Evolutionary conservation across 768 basidiomycete genomes (phyloP).

Genomic region (Pleurotus tuoliensis): DNA sequence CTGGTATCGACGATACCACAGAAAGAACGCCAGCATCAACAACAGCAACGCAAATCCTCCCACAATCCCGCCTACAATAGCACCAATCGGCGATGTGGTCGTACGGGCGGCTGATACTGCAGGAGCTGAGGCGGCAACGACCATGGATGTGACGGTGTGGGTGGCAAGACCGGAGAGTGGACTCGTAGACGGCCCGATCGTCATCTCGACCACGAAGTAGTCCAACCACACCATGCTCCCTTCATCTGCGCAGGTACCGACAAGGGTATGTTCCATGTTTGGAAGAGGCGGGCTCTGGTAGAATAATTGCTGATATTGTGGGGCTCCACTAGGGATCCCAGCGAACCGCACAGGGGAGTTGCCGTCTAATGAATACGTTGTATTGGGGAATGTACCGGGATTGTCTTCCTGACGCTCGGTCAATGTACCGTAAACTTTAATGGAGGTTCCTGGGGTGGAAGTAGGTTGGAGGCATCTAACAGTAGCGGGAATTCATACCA

Average conservation of each 20-base stretch:
- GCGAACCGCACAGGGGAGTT: background rate
- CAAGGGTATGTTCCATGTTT: background rate
- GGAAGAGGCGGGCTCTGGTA: conserved; percentile 2
- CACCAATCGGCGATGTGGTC: background rate
- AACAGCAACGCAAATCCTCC: background rate
- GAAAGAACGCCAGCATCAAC: background rate
- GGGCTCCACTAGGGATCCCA: background rate
- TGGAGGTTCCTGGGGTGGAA: background rate
- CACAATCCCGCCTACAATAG: background rate
- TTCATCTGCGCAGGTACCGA: background rate
- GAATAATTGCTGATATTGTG: conserved; percentile 5
- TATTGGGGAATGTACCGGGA: background rate
- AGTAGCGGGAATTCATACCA: background rate
- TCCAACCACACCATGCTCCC: background rate
- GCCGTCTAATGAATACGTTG: background rate
- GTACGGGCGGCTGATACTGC: background rate
- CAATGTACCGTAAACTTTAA: background rate
- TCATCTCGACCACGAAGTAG: background rate
- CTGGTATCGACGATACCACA: background rate
- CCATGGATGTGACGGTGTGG: background rate
- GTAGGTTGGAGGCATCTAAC: background rate
- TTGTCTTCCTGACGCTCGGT: background rate
- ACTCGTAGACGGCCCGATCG: background rate
- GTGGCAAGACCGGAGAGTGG: background rate
- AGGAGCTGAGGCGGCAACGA: background rate